These are phyloP conservation scores for Hymenoscyphus infarciens DNA, from an alignment of 2,329 filamentous ascomycete species.

Conservation along the genomic window DNA sequence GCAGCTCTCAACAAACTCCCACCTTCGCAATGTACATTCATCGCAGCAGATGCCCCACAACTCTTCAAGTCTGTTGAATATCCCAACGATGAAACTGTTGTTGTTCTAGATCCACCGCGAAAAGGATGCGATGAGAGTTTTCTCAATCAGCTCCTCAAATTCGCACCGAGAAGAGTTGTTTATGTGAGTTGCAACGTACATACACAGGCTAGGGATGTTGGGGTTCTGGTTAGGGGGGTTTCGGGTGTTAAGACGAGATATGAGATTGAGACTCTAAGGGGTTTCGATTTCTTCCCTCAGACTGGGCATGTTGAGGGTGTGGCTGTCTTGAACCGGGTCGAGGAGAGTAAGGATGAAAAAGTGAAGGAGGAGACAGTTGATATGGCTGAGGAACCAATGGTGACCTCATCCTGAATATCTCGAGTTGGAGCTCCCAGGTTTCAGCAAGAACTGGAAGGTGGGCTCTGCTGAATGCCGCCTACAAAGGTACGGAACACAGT, in stretches of 20 bases:
- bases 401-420: not conserved
- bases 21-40: conserved; percentile 69
- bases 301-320: conserved; percentile 68
- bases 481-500: too few species aligned
- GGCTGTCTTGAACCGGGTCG: conserved; percentile 58
- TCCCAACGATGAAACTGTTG: conserved; percentile 75
- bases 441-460: not conserved
- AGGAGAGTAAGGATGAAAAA: conserved; percentile 26
- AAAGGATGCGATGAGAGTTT: conserved; percentile 92
- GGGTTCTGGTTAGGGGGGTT: conserved; percentile 74
- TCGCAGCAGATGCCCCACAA: conserved; percentile 80
- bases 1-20: conserved; percentile 71
- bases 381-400: not conserved
- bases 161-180: conserved; percentile 73
- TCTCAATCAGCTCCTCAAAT: conserved; percentile 72
- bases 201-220: conserved; percentile 91
- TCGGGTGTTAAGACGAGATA: conserved; percentile 53
- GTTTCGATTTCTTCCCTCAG: conserved; percentile 98
- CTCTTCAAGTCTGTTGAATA: conserved; percentile 77
- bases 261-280: conserved; percentile 82
- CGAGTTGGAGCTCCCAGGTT: not conserved
- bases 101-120: conserved; percentile 94
- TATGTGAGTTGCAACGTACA: conserved; percentile 99
- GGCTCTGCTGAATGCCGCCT: too few species aligned
- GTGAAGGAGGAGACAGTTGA: not conserved